These are phyloP conservation scores for Cutaneotrichosporon sp. DNA, from an alignment of 1,284 basidiomycete species.

Conservation along the genomic window DNA sequence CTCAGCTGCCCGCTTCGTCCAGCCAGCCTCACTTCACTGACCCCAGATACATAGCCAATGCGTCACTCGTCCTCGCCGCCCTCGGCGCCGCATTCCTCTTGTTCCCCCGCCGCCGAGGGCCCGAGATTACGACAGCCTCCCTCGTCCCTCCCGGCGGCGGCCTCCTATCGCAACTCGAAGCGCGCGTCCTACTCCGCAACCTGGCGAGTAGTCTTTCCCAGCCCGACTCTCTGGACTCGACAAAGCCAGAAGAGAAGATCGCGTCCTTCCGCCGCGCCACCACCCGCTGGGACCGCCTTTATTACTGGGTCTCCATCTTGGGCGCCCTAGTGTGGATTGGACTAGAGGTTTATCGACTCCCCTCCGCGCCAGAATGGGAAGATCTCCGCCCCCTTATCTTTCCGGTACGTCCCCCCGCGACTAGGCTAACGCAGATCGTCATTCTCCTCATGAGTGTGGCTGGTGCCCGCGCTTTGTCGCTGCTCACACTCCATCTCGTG, in stretches of 20 bases:
- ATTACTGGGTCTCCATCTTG: constrained; percentile 27
- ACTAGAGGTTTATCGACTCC: constrained; percentile 24
- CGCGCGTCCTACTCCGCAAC: constrained; percentile 40
- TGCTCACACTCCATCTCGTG: constrained; percentile 45
- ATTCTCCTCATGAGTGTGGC: constrained; percentile 24
- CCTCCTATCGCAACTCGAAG: constrained; percentile 43
- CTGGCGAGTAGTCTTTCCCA: constrained; percentile 27
- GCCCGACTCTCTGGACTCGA: constrained; percentile 1
- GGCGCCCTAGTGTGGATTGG: constrained; percentile 35
- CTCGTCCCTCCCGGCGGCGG: constrained; percentile 35
- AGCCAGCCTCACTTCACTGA: neutral
- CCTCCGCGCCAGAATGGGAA: neutral
- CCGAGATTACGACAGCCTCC: neutral
- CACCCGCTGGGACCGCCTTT: constrained; percentile 26
- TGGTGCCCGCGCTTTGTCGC: constrained; percentile 41
- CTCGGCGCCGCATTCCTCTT: constrained; percentile 27
- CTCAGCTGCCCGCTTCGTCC: no score
- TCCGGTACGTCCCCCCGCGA: constrained; percentile 31
- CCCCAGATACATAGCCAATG: constrained; percentile 37
- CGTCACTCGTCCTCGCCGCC: constrained; percentile 40
- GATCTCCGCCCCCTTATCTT: constrained; percentile 33
- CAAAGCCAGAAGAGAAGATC: constrained; percentile 36
- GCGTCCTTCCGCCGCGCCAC: constrained; percentile 31
- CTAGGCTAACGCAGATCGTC: constrained; percentile 13
- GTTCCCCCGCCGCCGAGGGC: neutral